Evolutionary conservation across 1,139 yeast species (phyloP).

Genomic region (Eremothecium sinecaudum): DNA sequence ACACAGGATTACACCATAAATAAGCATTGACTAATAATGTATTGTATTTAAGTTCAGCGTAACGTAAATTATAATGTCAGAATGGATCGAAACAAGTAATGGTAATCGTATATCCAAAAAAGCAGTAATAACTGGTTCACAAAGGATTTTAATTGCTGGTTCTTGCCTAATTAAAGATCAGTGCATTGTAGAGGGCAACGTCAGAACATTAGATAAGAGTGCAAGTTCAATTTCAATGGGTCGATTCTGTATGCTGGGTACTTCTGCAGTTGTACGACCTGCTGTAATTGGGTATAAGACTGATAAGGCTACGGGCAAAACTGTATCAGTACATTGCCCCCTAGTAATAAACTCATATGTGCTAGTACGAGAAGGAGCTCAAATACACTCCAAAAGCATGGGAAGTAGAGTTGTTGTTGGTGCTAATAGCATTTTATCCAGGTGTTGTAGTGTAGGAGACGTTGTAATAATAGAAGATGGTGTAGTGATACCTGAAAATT

Average conservation of each 20-base stretch:
- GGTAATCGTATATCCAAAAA: slow-evolving; percentile 50
- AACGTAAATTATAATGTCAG: slow-evolving; percentile 8
- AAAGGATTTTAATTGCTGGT: slow-evolving; percentile 41
- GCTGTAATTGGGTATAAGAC: slow-evolving; percentile 10
- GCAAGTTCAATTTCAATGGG: slow-evolving; percentile 41
- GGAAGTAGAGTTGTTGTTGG: slow-evolving; percentile 54
- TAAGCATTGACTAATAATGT: no score
- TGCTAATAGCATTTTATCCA: slow-evolving; percentile 33
- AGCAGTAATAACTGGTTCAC: slow-evolving; percentile 39
- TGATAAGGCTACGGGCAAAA: slow-evolving; percentile 4
- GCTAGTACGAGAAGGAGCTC: slow-evolving; percentile 39
- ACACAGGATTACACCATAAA: no score
- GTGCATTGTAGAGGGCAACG: slow-evolving; percentile 35
- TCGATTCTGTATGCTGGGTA: slow-evolving; percentile 37
- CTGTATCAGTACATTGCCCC: slow-evolving; percentile 23
- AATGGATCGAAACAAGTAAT: slow-evolving; percentile 40
- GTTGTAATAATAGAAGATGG: slow-evolving; percentile 46
- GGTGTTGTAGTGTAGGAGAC: slow-evolving; percentile 48
- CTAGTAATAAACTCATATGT: slow-evolving; percentile 52
- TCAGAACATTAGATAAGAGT: slow-evolving; percentile 28
- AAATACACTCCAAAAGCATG: slow-evolving; percentile 40
- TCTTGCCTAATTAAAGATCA: slow-evolving; percentile 14
- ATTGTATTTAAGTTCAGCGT: no score
- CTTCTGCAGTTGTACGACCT: slow-evolving; percentile 25
- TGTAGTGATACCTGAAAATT: slow-evolving; percentile 44